Percentiles rank a stretch among this genome's conserved stretches.
Evolutionary conservation across 305 asterid species (phyloP).

Genomic region (Fraxinus velutina): DNA sequence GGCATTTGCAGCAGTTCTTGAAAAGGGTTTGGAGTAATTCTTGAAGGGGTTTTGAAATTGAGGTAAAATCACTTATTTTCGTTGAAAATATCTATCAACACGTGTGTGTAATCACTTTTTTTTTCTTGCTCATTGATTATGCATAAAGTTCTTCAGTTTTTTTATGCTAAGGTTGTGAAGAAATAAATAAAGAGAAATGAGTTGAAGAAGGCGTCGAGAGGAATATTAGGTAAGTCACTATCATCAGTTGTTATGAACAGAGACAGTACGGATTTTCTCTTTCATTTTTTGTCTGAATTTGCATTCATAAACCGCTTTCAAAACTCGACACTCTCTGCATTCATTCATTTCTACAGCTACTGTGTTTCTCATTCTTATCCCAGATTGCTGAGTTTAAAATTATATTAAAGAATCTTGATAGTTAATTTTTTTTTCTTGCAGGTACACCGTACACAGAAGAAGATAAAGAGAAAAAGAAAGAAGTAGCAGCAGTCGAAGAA

Average conservation of each 20-base stretch:
- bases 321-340: conserved; percentile 42
- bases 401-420: neutral
- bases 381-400: neutral
- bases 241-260: conserved; percentile 34
- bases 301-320: conserved; percentile 49
- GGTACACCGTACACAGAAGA: conserved; percentile 10
- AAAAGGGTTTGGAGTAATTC: neutral
- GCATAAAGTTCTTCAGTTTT: conserved; percentile 6
- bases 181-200: conserved; percentile 22
- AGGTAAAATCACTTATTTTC: conserved; percentile 7
- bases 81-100: neutral
- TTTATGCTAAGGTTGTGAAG: conserved; percentile 19
- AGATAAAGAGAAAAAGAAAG: neutral
- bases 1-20: conserved; percentile 1
- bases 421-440: neutral
- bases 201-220: conserved; percentile 18
- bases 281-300: conserved; percentile 42
- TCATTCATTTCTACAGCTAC: conserved; percentile 36
- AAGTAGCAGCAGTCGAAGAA: neutral
- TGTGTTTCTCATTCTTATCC: conserved; percentile 19
- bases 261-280: conserved; percentile 27
- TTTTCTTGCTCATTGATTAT: conserved; percentile 3
- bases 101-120: neutral
- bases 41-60: neutral
- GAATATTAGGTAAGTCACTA: conserved; percentile 39